Base-by-base conservation (phyloP, 176 grass and related monocot species). In the Tillandsia leiboldiana region DNA sequence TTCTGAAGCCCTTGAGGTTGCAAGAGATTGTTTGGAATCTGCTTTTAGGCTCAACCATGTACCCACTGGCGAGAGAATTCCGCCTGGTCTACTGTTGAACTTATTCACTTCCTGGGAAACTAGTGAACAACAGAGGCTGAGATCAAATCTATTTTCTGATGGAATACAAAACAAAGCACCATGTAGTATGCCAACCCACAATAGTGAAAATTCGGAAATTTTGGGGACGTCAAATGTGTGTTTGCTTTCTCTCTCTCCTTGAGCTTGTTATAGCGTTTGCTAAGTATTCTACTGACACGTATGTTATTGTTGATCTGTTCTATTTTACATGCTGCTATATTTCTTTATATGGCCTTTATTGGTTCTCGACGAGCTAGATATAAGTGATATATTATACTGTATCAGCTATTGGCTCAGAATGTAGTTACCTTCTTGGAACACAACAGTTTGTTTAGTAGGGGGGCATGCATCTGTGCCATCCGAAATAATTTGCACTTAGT, bases 1-100 rank as follows among this genome's bases (percentile, higher is more conserved):
- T 71, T 76, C 75, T 56, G 84, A 91, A 87, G 88, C 88, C 48
- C 78, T 91, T 67, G 75, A 91, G 66, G 88, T 91, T 69, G 78
- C 78, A 1, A 87, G 49, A 70, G 81, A 91, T 49, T 91, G 88
- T 26, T 52, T 91, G n/a, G 77, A 81, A 69, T 77, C 77, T 5
- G 27, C 79, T 70, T 91, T 87, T 79, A 24, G 50, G 51, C 47
- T 84, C 49, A 78, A 84, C 58, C 84, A 81, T 26, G 75, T 79
- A 65, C 69, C 81, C 3, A 26, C 58, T 42, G 49, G n/a, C 1
- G 78, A 87, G n/a, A 69, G 28, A 24, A 54, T 84, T 47, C 72
- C 28, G 27, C 88, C 88, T 67, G 88, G 84, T 57, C 57, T 91
- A 49, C 48, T 91, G 20, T 76, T 82, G 54, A 78, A 91, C 48